Conservation (phyloP, 2,329 filamentous ascomycete species). For the Colletotrichum karsti region DNA sequence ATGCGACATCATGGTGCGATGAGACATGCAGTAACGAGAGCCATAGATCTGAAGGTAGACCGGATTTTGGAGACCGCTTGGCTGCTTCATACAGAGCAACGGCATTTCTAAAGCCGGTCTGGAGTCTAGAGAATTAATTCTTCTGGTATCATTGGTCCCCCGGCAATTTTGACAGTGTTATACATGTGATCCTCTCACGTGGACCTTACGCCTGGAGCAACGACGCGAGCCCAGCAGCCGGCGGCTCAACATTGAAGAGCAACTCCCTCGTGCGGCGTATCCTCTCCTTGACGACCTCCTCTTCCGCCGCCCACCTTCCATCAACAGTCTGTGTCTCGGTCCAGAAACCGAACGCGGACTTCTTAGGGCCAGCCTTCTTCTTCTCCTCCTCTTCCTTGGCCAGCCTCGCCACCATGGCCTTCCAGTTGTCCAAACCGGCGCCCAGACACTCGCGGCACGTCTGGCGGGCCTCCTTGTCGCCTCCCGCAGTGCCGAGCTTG, state of each 20-base stretch:
- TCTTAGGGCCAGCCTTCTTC: constrained; percentile 36
- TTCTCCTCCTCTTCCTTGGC: constrained; percentile 57
- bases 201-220: constrained; percentile 49
- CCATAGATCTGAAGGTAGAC: too few relatives aligned
- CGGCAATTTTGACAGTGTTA: not conserved
- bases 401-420: constrained; percentile 77
- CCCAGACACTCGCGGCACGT: constrained; percentile 81
- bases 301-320: constrained; percentile 63
- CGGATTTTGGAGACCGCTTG: not conserved
- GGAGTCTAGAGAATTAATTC: not conserved
- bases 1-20: not conserved
- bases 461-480: constrained; percentile 41
- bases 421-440: constrained; percentile 84
- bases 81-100: not conserved
- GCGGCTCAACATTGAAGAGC: constrained; percentile 56
- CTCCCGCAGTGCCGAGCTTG: constrained; percentile 38
- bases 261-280: constrained; percentile 59
- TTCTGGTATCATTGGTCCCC: constrained; percentile 5
- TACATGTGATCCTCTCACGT: not conserved
- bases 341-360: constrained; percentile 51
- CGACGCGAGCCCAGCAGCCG: constrained; percentile 41
- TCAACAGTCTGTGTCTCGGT: constrained; percentile 42
- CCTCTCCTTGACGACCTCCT: constrained; percentile 62
- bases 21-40: not conserved
- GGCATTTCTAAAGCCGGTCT: not conserved